Base-by-base conservation (phyloP, 306 rosid species). In the Lotus japonicus region DNA sequence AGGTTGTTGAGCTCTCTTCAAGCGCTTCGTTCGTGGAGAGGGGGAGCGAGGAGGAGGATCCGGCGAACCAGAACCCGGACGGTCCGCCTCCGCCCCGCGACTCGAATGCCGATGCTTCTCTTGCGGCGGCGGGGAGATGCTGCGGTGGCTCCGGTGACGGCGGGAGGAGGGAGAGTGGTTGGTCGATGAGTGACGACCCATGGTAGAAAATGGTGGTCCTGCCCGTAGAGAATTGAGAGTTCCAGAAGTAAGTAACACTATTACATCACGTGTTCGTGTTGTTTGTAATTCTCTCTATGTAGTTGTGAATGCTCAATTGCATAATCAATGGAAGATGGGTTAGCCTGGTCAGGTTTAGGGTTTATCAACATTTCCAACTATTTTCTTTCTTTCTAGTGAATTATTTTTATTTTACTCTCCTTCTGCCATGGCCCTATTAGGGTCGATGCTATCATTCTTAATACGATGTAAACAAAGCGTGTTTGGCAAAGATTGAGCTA, bases 11-110 rank as follows among this genome's bases (percentile, higher is more conserved):
- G 64, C 66, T 84, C 58, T 83, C 82, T 65, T 88, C 61, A 80
- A 71, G 52, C 86, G 75, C 66, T 84, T 89, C 2, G 92, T 72
- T 17, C 85, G 81, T 2, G 92, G 89, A 51, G 95, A 83, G 51
- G 78, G 87, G 56, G 91, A 88, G 7, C 52, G 62, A 38, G 85
- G 71, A 31, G 53, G 62, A 43, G 81, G 71, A 17, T 70, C 71
- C 16, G 82, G 82, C n/a, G 82, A 77, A n/a, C n/a, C n/a, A n/a
- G n/a, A n/a, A n/a, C n/a, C n/a, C n/a, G n/a, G n/a, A n/a, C n/a
- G n/a, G n/a, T n/a, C n/a, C n/a, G n/a, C n/a, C n/a, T n/a, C n/a
- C n/a, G n/a, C n/a, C n/a, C n/a, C n/a, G 57, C 45, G 71, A 66
- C 44, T 57, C 0, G 72, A 75, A 59, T 56, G 78, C 12, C 65